These are phyloP conservation scores for Ampelocalamus luodianensis DNA, from an alignment of 176 grass and related monocot genomes.

Conservation along the genomic window DNA sequence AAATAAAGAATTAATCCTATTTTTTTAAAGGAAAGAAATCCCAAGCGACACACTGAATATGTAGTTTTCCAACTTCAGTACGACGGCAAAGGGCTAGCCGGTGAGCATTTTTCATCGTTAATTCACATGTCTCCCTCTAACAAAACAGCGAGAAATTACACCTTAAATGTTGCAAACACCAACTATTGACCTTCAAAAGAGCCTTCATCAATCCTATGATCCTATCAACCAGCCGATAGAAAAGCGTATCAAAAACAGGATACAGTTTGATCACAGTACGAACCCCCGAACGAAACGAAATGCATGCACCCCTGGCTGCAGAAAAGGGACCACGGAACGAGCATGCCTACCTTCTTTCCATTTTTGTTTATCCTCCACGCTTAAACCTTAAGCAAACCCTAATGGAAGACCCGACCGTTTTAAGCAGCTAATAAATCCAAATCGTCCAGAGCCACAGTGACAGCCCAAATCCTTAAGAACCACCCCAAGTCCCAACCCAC, in stretches of 20 bases:
- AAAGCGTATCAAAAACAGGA: not conserved
- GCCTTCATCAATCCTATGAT: not conserved
- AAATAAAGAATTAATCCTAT: too few species aligned
- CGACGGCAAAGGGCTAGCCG: not conserved
- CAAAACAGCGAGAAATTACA: not conserved
- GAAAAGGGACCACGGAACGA: not conserved
- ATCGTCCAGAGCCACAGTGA: constrained; percentile 10
- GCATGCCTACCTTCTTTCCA: not conserved
- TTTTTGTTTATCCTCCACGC: not conserved
- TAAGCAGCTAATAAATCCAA: constrained; percentile 38
- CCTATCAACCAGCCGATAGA: not conserved
- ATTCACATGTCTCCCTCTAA: not conserved
- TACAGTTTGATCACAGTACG: not conserved
- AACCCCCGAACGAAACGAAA: not conserved
- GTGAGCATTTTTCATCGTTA: not conserved
- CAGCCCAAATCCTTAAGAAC: constrained; percentile 2
- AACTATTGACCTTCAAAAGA: not conserved
- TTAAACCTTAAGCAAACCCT: constrained; percentile 41
- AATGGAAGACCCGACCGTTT: constrained; percentile 19
- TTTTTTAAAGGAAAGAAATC: not conserved
- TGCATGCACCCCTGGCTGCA: not conserved
- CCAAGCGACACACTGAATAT: not conserved
- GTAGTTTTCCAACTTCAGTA: not conserved
- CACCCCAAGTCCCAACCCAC: constrained; percentile 32
- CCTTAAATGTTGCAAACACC: not conserved